These are phyloP conservation scores for Cutaneotrichosporon cavernicola DNA, from an alignment of 1,284 basidiomycete species.

Conservation along the genomic window DNA sequence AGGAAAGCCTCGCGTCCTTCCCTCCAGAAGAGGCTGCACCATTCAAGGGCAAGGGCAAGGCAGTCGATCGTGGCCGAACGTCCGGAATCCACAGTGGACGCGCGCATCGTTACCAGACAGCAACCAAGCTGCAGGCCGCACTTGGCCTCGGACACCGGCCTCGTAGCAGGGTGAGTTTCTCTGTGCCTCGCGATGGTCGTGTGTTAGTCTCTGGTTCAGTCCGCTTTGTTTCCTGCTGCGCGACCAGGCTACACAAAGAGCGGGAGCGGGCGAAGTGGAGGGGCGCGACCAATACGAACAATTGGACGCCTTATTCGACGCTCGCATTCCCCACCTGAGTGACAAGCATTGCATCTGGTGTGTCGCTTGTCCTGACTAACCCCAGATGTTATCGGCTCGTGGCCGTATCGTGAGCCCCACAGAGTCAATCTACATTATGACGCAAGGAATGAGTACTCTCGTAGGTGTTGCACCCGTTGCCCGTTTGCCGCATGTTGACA, in stretches of 20 bases:
- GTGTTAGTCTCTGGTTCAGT: neutral
- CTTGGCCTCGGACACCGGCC: neutral
- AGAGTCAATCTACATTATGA: constrained; percentile 2
- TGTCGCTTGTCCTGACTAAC: neutral
- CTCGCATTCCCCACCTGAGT: neutral
- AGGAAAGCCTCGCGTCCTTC: constrained; percentile 11
- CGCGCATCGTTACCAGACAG: neutral
- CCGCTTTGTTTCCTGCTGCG: neutral
- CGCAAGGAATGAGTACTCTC: neutral
- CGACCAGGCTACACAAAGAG: neutral
- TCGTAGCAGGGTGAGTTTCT: neutral
- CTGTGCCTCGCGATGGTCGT: neutral
- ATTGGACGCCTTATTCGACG: neutral
- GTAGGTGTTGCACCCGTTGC: neutral
- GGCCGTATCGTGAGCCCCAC: neutral
- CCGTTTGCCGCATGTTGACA: neutral
- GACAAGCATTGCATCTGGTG: neutral
- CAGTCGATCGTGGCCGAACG: neutral
- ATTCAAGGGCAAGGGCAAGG: neutral
- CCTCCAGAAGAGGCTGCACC: neutral
- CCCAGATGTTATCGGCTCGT: neutral
- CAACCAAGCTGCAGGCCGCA: neutral
- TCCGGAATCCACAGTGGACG: neutral
- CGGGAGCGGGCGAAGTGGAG: neutral
- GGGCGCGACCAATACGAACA: neutral